Evolutionary conservation across 106 monocot genomes (phyloP).

Genomic region (Platanthera guangdongensis): DNA sequence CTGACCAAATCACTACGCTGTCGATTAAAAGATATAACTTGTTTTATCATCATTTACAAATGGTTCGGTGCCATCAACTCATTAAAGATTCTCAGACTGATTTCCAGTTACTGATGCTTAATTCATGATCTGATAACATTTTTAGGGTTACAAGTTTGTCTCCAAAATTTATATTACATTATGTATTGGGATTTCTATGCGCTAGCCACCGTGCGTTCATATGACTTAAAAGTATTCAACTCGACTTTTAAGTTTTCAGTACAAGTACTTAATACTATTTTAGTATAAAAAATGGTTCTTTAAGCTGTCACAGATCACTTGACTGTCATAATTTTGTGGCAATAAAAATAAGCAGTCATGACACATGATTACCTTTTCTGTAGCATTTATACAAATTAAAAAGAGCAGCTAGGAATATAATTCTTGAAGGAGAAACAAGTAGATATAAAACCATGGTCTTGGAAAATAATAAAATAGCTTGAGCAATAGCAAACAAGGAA

Average conservation of each 20-base stretch:
- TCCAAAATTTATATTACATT: too few species aligned
- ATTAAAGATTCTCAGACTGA: too few species aligned
- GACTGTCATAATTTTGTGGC: not conserved
- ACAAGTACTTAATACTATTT: not conserved
- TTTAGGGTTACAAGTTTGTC: too few species aligned
- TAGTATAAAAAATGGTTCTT: not conserved
- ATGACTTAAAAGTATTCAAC: not conserved
- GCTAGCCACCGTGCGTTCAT: not conserved
- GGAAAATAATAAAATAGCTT: not conserved
- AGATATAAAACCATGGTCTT: not conserved
- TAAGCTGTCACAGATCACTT: not conserved
- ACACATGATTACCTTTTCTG: not conserved
- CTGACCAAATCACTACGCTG: too few species aligned
- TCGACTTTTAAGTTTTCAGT: not conserved
- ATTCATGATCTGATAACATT: too few species aligned
- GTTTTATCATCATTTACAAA: too few species aligned
- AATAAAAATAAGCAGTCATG: too few species aligned
- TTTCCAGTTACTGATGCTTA: too few species aligned
- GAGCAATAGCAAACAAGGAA: not conserved
- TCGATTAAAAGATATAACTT: too few species aligned
- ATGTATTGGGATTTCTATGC: not conserved
- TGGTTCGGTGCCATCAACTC: too few species aligned
- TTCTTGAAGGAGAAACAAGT: not conserved
- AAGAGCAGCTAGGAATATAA: not conserved
- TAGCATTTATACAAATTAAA: not conserved